These are phyloP conservation scores for Schizothecium vesticola DNA, from an alignment of 495 filamentous ascomycete species.

Conservation along the genomic window DNA sequence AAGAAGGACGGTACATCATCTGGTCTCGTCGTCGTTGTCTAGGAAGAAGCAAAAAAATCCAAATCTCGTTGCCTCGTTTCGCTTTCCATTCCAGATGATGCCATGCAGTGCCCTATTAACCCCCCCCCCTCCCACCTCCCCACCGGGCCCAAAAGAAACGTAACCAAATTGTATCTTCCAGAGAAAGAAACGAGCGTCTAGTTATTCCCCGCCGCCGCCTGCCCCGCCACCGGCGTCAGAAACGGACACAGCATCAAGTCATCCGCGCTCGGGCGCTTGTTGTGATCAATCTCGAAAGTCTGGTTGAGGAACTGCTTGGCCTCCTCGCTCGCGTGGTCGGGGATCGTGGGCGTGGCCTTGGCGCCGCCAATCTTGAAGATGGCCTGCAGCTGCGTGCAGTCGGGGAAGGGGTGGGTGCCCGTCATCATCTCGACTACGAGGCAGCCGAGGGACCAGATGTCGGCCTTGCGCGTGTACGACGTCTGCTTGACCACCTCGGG, in stretches of 20 bases:
- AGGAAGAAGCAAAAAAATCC: background rate
- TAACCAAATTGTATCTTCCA: background rate
- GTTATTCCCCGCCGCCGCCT: background rate
- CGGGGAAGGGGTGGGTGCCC: slow-evolving; percentile 90
- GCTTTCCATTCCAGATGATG: background rate
- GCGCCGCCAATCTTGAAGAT: slow-evolving; percentile 96
- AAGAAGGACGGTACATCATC: background rate
- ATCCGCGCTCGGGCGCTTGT: slow-evolving; percentile 83
- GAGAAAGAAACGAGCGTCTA: background rate
- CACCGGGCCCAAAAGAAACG: background rate
- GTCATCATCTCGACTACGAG: slow-evolving; percentile 99
- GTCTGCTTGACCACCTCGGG: slow-evolving; percentile 98
- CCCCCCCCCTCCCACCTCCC: background rate
- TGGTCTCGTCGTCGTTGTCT: background rate
- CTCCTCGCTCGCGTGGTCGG: slow-evolving; percentile 77
- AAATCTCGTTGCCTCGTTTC: background rate
- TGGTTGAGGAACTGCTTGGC: slow-evolving; percentile 77
- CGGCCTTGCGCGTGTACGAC: slow-evolving; percentile 96
- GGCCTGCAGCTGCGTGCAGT: slow-evolving; percentile 93
- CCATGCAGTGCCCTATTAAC: background rate
- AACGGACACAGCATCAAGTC: slow-evolving; percentile 81
- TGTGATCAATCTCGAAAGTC: slow-evolving; percentile 94
- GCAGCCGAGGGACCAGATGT: slow-evolving; percentile 97
- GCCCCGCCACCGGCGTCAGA: slow-evolving; percentile 48
- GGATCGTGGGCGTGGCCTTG: slow-evolving; percentile 83